Evolutionary conservation across 768 basidiomycete genomes (phyloP).

Genomic region (Tylopilus plumbeoviolaceoides): DNA sequence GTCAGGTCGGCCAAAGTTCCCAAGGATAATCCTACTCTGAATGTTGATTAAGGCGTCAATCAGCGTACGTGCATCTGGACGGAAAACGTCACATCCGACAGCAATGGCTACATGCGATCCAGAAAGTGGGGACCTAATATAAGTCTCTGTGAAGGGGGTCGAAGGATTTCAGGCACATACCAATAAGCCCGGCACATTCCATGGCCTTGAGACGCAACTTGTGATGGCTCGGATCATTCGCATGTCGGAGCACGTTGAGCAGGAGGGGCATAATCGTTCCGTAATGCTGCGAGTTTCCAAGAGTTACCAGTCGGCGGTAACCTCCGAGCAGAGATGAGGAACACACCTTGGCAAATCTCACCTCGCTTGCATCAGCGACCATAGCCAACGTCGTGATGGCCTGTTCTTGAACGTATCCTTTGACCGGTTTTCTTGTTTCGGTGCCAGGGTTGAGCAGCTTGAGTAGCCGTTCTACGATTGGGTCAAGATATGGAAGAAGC

Average conservation of each 20-base stretch:
- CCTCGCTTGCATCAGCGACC: slow-evolving; percentile 83
- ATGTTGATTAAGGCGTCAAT: slow-evolving; percentile 71
- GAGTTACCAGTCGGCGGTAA: background rate
- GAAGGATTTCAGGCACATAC: slow-evolving; percentile 39
- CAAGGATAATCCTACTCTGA: slow-evolving; percentile 53
- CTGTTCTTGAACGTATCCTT: slow-evolving; percentile 80
- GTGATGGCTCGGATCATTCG: slow-evolving; percentile 60
- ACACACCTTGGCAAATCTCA: slow-evolving; percentile 66
- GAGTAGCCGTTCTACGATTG: slow-evolving; percentile 60
- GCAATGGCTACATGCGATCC: slow-evolving; percentile 61
- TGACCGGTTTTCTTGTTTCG: slow-evolving; percentile 38
- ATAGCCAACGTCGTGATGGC: slow-evolving; percentile 85
- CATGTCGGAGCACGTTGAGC: slow-evolving; percentile 69
- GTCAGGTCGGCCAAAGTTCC: background rate
- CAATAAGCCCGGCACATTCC: slow-evolving; percentile 87
- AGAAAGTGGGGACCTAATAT: background rate
- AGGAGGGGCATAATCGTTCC: slow-evolving; percentile 76
- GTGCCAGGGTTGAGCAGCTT: slow-evolving; percentile 56
- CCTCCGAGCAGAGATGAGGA: background rate
- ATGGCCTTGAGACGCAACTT: slow-evolving; percentile 79
- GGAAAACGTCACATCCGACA: slow-evolving; percentile 76
- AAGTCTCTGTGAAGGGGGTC: background rate
- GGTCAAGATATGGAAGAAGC: slow-evolving; percentile 73
- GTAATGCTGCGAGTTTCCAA: slow-evolving; percentile 51
- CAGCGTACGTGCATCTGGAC: slow-evolving; percentile 67